Percentiles rank a stretch among this genome's conserved stretches.
Evolutionary conservation across 2,329 filamentous ascomycete genomes (phyloP).

Genomic region (Teratosphaeria pseudoeucalypti): DNA sequence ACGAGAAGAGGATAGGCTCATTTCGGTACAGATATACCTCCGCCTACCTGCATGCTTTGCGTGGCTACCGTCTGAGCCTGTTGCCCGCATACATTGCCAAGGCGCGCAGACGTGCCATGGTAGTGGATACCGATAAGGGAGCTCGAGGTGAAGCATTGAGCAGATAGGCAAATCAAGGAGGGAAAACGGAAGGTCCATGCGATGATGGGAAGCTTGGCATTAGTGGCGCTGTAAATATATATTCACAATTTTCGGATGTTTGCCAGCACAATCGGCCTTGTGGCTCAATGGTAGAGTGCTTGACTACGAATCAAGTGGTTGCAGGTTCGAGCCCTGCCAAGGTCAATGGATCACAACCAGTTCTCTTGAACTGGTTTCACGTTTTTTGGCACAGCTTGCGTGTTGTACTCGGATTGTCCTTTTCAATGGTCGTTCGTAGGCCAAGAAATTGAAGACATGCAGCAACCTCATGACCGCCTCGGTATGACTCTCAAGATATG

Average conservation of each 20-base stretch:
- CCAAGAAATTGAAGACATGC: too few species aligned
- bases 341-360: slow-evolving; percentile 4
- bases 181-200: background rate
- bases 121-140: background rate
- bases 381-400: background rate
- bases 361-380: background rate
- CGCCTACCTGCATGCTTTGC: background rate
- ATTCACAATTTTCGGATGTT: too few species aligned
- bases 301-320: slow-evolving; percentile 37
- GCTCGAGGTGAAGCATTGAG: background rate
- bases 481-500: background rate
- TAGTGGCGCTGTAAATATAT: background rate
- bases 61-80: background rate
- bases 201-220: background rate
- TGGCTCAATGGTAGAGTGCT: slow-evolving; percentile 50
- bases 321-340: slow-evolving; percentile 11
- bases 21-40: background rate
- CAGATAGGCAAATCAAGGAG: background rate
- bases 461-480: too few species aligned
- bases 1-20: background rate
- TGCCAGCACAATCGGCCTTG: slow-evolving; percentile 4
- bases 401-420: background rate
- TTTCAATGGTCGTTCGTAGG: too few species aligned
- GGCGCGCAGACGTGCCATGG: background rate
- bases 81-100: background rate